Evolutionary conservation across 768 basidiomycete genomes (phyloP), one percentile per base, ranked within the genome.

Genomic region (Boletus pseudo-olivaceus): DNA sequence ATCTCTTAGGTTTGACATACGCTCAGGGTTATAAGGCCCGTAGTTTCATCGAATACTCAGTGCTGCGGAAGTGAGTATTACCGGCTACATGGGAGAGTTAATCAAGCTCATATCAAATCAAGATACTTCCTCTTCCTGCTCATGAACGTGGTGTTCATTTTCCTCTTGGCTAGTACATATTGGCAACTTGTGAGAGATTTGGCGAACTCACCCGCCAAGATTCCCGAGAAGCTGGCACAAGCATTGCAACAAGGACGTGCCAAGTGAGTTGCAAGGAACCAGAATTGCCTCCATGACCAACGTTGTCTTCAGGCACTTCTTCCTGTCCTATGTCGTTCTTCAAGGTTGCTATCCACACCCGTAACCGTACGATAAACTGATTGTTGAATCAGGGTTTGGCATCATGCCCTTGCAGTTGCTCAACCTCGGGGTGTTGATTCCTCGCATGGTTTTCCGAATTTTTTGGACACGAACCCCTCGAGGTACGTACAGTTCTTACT

Each of bases 341-440:
- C 90, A 93, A 82, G 88, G 88, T 85, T 47, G 17, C 60, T 30
- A 26, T 27, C 10, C 33, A 9, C 9, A 35, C 17, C 32, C 19
- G 5, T 48, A 40, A 12, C 17, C 8, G 17, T 34, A 43, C 32
- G 17, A 29, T 52, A 33, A 12, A 42, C 54, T 65, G 44, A 61
- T 14, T 23, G 47, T 26, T 47, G 17, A 29, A 9, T 19, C 49
- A 92, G 92, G 88, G 1, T 71, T 98, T 30, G 96, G 92, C 62
- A 84, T 98, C 64, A 96, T 98, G 90, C 97, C 97, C 4, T 73
- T 98, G 34, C 94, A 99, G 63, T 77, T 99, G 10, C 81, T 99
- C 23, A 98, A 98, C 65, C 75, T 97, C 9, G 95, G 94, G 7
- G 83, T 94, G 9, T 77, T 96, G 54, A 80, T 98, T 51, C 91